Conservation (phyloP, 2,329 filamentous ascomycete genomes). For the Phaeosphaeriaceae sp. region DNA sequence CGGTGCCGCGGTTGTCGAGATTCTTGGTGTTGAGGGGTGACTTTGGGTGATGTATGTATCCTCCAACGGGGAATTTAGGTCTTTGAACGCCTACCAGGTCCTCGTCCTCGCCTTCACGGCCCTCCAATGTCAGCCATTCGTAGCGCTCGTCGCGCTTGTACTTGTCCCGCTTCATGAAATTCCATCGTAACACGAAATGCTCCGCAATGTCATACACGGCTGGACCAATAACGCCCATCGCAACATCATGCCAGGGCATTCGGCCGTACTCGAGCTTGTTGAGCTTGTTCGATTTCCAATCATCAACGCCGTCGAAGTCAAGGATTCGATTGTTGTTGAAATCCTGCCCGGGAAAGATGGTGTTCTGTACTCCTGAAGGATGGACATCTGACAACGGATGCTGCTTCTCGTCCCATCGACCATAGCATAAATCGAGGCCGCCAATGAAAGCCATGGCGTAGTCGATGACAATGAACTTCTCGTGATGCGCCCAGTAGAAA, state of each 20-base stretch:
- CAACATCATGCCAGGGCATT: slow-evolving; percentile 98
- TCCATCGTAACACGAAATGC: slow-evolving; percentile 94
- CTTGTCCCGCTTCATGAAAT: slow-evolving; percentile 96
- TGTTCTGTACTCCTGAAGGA: slow-evolving; percentile 79
- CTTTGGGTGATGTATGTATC: slow-evolving; percentile 83
- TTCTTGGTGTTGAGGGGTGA: slow-evolving; percentile 73
- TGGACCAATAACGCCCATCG: slow-evolving; percentile 89
- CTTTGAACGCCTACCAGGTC: slow-evolving; percentile 88
- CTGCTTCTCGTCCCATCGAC: slow-evolving; percentile 88
- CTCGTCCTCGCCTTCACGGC: slow-evolving; percentile 78
- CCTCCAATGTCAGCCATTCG: slow-evolving; percentile 84
- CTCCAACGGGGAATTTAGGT: slow-evolving; percentile 86
- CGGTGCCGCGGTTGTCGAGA: slow-evolving; percentile 68
- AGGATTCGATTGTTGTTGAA: slow-evolving; percentile 98
- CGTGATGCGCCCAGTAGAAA: slow-evolving; percentile 97
- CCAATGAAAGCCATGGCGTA: slow-evolving; percentile 92
- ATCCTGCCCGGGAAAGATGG: slow-evolving; percentile 94
- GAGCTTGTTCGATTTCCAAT: slow-evolving; percentile 93
- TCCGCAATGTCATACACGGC: slow-evolving; percentile 94
- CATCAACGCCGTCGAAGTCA: slow-evolving; percentile 89
- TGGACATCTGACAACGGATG: slow-evolving; percentile 89
- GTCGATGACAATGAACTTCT: slow-evolving; percentile 96
- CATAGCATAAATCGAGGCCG: slow-evolving; percentile 93
- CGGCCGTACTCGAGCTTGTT: slow-evolving; percentile 90
- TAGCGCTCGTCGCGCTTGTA: slow-evolving; percentile 88